Percentiles rank a stretch among this genome's conserved stretches.
These are phyloP conservation scores for Neocucurbitaria cava DNA, from an alignment of 2,329 filamentous ascomycete genomes.

Conservation along the genomic window DNA sequence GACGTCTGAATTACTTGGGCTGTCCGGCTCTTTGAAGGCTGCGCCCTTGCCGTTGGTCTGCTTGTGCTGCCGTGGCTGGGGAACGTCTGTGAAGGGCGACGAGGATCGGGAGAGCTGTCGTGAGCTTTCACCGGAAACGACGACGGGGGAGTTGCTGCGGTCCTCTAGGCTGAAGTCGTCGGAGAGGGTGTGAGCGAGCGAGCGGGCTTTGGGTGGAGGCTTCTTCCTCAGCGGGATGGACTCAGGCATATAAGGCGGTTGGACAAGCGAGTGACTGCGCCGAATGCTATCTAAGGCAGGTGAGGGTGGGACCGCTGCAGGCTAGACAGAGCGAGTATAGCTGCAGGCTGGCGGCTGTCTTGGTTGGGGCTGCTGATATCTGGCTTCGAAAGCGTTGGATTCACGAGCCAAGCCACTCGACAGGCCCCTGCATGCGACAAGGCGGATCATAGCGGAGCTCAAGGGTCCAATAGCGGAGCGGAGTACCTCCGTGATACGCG, in stretches of 20 bases:
- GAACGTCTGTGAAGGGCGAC: slow-evolving; percentile 32
- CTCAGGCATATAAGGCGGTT: slow-evolving; percentile 47
- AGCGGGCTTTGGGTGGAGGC: slow-evolving; percentile 21
- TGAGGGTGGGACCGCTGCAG: slow-evolving; percentile 13
- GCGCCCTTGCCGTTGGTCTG: slow-evolving; percentile 9
- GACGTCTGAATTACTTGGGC: slow-evolving; percentile 37
- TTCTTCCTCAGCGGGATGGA: slow-evolving; percentile 45
- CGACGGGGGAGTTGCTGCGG: slow-evolving; percentile 30
- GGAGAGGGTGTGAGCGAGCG: slow-evolving; percentile 22
- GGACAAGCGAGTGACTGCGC: slow-evolving; percentile 22
- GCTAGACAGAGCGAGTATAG: slow-evolving; percentile 1
- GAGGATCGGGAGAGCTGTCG: slow-evolving; percentile 31
- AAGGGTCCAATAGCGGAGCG: slow-evolving; percentile 14
- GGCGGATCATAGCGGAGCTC: slow-evolving; percentile 7
- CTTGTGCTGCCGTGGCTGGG: slow-evolving; percentile 8
- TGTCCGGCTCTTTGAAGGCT: slow-evolving; percentile 25
- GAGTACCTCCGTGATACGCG: slow-evolving; percentile 14
- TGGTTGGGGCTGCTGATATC: slow-evolving; percentile 12
- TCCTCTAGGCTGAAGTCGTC: slow-evolving; percentile 22
- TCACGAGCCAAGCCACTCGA: slow-evolving; percentile 15
- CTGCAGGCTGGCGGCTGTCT: slow-evolving; percentile 14
- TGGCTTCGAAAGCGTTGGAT: slow-evolving; percentile 11
- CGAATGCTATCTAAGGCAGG: slow-evolving; percentile 7
- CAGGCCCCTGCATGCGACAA: slow-evolving; percentile 11
- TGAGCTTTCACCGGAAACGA: slow-evolving; percentile 26